Conservation (phyloP, 345 rosid genomes). For the Jatropha curcas region DNA sequence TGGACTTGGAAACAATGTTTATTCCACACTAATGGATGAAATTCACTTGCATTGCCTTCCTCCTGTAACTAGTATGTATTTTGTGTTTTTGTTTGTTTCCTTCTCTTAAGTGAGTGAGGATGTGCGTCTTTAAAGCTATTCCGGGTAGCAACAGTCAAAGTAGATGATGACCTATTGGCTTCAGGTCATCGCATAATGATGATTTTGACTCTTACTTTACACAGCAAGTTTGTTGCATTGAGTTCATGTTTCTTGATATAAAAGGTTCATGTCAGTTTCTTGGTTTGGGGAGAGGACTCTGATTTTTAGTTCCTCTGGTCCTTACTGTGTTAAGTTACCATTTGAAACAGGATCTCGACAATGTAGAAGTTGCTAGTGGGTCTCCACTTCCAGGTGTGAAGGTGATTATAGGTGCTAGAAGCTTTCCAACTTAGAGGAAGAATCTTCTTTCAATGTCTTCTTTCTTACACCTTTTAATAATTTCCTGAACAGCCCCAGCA, state of each 20-base stretch:
- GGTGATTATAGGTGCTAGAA: conserved; percentile 47
- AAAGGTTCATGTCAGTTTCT: not conserved
- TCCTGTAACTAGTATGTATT: not conserved
- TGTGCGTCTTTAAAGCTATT: not conserved
- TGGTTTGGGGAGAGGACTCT: conserved; percentile 5
- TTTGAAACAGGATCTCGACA: conserved; percentile 58
- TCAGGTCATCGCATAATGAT: not conserved
- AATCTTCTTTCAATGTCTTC: conserved; percentile 17
- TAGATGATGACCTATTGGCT: not conserved
- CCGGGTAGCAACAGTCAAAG: not conserved
- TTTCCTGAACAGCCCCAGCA: conserved; percentile 61
- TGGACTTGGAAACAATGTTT: not conserved
- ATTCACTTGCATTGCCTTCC: not conserved
- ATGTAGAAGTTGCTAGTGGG: conserved; percentile 69
- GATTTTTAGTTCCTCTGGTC: conserved; percentile 6
- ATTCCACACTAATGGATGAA: not conserved
- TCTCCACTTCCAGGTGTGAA: conserved; percentile 98
- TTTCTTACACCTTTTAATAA: conserved; percentile 23
- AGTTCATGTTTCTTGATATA: not conserved
- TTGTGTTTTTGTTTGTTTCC: not conserved
- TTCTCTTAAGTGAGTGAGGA: not conserved
- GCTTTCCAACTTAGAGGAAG: conserved; percentile 14
- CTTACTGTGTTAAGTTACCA: conserved; percentile 20
- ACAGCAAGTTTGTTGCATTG: not conserved
- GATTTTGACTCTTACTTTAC: not conserved